Evolutionary conservation across 148 eudicot genomes (phyloP), one percentile per base, ranked within the genome.

Genomic region (Oxyria digyna): DNA sequence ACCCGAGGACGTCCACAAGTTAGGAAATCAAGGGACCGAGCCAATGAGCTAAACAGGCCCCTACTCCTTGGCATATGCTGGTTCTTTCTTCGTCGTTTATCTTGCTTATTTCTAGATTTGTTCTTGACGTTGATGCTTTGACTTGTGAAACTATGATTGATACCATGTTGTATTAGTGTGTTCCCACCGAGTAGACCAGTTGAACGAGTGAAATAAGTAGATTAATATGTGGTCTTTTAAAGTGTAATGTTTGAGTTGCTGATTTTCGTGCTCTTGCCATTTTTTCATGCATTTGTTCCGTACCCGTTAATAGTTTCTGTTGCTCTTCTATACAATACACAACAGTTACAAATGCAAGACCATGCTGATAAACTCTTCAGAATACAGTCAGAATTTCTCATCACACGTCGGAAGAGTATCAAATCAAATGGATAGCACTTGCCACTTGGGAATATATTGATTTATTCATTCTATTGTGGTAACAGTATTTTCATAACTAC

Each of bases 1-100:
- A 20, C 97, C 99, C 3, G 96, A 90, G 81, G 99, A 94, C 78
- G 86, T 91, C 45, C 81, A 74, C 74, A 82, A 82, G 76, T 79
- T 94, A 48, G 96, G 93, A 66, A 86, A 84, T 69, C 87, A 81
- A 77, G 96, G 85, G 72, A 71, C 64, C 6, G 62, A 52, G 29
- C 27, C 31, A 20, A 10, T 23, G 11, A 52, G 14, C 62, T 52
- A 12, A 52, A 52, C 23, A 7, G 62, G 9, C 62, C 62, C 62
- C 31, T 52, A 24, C 29, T 52, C 23, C 57, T 52, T 52, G 15
- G 31, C 62, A 52, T 52, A 4, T 14, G 11, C 11, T 52, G 62
- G 55, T 24, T 24, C 29, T 52, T 24, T 52, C 62, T 14, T 10
- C 27, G 1, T 24, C 31, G 12, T 45, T 45, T n/a, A 45, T 45